Evolutionary conservation across 2,329 filamentous ascomycete genomes (phyloP).

Genomic region (Trichoderma sp.): DNA sequence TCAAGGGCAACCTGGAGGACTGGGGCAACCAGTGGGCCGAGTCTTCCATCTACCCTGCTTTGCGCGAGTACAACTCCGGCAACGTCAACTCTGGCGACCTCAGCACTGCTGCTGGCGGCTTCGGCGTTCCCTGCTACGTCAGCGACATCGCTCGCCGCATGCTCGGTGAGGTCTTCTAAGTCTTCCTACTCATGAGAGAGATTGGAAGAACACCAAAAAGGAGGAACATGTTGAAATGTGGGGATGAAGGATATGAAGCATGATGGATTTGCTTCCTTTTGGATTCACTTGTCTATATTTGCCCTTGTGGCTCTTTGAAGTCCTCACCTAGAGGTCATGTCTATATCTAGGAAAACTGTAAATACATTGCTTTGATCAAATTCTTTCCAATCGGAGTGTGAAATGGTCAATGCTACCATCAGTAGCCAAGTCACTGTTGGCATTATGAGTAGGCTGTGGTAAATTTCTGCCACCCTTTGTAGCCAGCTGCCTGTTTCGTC

Average conservation of each 20-base stretch:
- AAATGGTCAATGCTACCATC: too few relatives aligned
- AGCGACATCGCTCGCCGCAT: slow-evolving; percentile 15
- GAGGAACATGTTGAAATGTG: not conserved
- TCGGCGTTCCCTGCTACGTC: slow-evolving; percentile 22
- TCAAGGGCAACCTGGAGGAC: slow-evolving; percentile 9
- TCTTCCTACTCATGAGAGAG: not conserved
- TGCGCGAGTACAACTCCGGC: slow-evolving; percentile 25
- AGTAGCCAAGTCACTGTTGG: not conserved
- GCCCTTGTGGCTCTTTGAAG: not conserved
- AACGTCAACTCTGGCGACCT: slow-evolving; percentile 5
- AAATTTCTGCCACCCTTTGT: not conserved
- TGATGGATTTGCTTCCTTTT: slow-evolving; percentile 8
- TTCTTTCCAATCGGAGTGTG: not conserved
- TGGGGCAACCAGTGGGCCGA: not conserved
- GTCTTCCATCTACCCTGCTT: slow-evolving; percentile 22
- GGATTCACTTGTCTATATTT: slow-evolving; percentile 20
- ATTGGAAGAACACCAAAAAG: not conserved
- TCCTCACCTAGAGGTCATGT: slow-evolving; percentile 15
- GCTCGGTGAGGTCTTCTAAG: slow-evolving; percentile 14
- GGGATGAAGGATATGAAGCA: not conserved
- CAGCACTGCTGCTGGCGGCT: slow-evolving; percentile 13
- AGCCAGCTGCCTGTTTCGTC: slow-evolving; percentile 8
- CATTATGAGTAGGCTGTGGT: not conserved
- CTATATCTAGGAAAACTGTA: slow-evolving; percentile 16
- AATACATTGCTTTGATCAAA: not conserved